Evolutionary conservation across 441 rosid species (phyloP), one percentile per base, ranked within the genome.

Genomic region (Syzygium malaccense): DNA sequence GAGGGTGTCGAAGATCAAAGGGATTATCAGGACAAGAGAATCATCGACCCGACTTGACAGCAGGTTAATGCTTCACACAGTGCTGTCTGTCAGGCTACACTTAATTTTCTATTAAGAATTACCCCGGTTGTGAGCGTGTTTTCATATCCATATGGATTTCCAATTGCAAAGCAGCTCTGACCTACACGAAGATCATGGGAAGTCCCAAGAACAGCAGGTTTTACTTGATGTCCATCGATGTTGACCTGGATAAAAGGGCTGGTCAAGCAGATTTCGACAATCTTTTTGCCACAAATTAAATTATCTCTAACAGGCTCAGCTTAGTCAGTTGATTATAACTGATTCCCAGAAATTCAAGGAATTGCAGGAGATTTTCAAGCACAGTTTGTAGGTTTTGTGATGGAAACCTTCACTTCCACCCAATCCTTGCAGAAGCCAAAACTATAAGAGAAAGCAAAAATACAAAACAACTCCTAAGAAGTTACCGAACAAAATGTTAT

Each of bases 71-170:
- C 51, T 37, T 75, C 83, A 37, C 51, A 75, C 3, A 11, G 51
- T 11, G 51, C 51, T 33, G 49, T 75, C 51, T 37, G 83, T 75
- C 17, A 1, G 28, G 68, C 28, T 83, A 85, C n/a, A 32, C 84
- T 83, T 62, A 51, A 14, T 17, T 51, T 80, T 17, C 87, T 68
- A 56, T 85, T 55, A 89, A 51, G 64, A 89, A 89, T 92, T 94
- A 96, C 99, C 96, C 99, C 99, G 6, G 96, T 96, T 45, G 98
- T 97, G 78, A 97, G 95, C 18, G 99, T 96, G 92, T 97, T 96
- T 87, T 96, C 97, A 89, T 94, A 96, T 91, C 99, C 99, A 86
- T 92, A 96, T 48, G 99, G 99, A 91, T 96, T 96, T 85, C 99
- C 99, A 18, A 96, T 96, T 15, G 99, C 99, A 32, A 88, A 96